A percentile compares a stretch with the other conserved stretches of the same genome.
phyloP scores from a whole-genome alignment of 1,139 yeast species.

The Trichomonascaceae sp. region DNA sequence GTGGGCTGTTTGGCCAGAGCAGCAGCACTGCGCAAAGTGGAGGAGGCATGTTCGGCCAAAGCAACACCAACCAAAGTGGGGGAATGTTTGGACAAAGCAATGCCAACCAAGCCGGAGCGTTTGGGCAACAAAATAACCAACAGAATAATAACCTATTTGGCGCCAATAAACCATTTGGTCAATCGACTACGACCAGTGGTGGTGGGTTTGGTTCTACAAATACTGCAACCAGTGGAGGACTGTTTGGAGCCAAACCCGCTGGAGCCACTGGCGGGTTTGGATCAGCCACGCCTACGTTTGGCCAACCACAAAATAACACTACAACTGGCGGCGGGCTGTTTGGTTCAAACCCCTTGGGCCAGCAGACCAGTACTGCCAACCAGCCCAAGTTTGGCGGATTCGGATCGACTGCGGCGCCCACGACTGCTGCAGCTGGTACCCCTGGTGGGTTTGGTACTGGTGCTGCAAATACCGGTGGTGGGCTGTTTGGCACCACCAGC shows the following conservation, averaged over 20 bases:
- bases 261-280: conserved; percentile 6
- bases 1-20: conserved; percentile 22
- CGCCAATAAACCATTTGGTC: conserved; percentile 23
- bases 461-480: conserved; percentile 9
- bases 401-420: background rate
- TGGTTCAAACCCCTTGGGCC: conserved; percentile 2
- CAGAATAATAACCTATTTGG: conserved; percentile 10
- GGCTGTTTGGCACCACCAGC: conserved; percentile 9
- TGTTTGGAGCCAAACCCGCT: conserved; percentile 2
- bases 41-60: conserved; percentile 10
- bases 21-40: conserved; percentile 10
- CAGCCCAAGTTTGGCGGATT: conserved; percentile 3
- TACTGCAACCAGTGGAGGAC: background rate
- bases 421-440: conserved; percentile 7
- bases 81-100: conserved; percentile 25
- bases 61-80: conserved; percentile 12
- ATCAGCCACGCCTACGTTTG: background rate
- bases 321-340: conserved; percentile 3
- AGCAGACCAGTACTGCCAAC: conserved; percentile 1
- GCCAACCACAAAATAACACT: background rate
- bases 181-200: conserved; percentile 11
- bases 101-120: conserved; percentile 19
- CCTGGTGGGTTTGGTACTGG: conserved; percentile 5
- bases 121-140: conserved; percentile 16
- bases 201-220: conserved; percentile 16